phyloP scores from a whole-genome alignment of 768 basidiomycete genomes.

The Phlebiopsis flavidoalba region DNA sequence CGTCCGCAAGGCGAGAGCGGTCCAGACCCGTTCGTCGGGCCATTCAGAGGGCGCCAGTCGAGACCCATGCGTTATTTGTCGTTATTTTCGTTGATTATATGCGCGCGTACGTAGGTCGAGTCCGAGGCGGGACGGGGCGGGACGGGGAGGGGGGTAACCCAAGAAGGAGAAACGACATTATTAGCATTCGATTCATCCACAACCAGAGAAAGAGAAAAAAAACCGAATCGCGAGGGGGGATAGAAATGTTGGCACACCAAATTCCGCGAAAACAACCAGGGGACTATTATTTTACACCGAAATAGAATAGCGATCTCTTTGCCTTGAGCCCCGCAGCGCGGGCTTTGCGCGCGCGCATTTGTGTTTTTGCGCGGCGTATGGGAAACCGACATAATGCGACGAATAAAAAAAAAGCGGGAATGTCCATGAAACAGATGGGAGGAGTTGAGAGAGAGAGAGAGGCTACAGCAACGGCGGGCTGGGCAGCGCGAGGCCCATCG shows the following conservation, averaged over 20 bases:
- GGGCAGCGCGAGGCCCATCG: neutral
- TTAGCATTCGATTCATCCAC: conserved; percentile 4
- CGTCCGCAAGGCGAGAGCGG: too few relatives aligned
- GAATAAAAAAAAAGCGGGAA: neutral
- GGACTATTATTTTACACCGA: conserved; percentile 1
- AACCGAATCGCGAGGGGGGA: neutral
- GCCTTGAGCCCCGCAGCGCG: neutral
- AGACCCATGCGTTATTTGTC: neutral
- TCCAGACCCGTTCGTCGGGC: neutral
- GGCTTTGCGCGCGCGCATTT: neutral
- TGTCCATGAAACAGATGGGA: conserved; percentile 4
- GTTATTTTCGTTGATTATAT: neutral
- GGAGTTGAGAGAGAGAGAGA: neutral
- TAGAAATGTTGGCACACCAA: neutral
- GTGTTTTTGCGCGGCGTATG: neutral
- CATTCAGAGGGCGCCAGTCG: neutral
- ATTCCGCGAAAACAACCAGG: neutral
- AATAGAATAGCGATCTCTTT: neutral
- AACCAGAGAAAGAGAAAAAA: neutral
- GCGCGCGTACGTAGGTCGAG: neutral
- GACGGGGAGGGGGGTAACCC: neutral
- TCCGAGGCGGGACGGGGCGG: too few relatives aligned
- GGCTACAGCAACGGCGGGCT: conserved; percentile 3
- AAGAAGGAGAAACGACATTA: conserved; percentile 22
- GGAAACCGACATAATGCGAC: neutral